Conservation (phyloP, 306 rosid genomes). For the Arachis stenosperma region DNA sequence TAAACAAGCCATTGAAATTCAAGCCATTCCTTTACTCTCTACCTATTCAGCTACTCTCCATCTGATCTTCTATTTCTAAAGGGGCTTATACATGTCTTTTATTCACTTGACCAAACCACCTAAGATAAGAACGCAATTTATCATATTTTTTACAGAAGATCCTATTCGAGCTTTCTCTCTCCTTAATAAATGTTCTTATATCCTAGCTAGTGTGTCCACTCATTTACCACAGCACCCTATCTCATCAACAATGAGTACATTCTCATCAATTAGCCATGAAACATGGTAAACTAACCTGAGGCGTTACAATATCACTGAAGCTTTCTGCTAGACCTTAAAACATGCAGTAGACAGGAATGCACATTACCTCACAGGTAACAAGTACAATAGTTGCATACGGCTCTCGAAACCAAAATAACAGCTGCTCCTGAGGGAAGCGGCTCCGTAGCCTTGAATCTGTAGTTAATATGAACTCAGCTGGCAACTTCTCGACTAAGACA, state of each 20-base stretch:
- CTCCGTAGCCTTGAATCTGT: slow-evolving; percentile 96
- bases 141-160: background rate
- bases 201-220: background rate
- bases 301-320: slow-evolving; percentile 14
- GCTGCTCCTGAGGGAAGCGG: slow-evolving; percentile 92
- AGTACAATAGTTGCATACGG: slow-evolving; percentile 91
- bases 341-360: slow-evolving; percentile 23
- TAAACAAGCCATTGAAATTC: background rate
- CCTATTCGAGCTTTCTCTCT: background rate
- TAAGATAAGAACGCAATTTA: background rate
- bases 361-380: slow-evolving; percentile 90
- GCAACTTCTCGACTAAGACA: slow-evolving; percentile 65
- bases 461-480: slow-evolving; percentile 88
- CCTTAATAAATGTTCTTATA: background rate
- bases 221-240: background rate
- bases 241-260: background rate
- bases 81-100: background rate
- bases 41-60: background rate
- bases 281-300: slow-evolving; percentile 16
- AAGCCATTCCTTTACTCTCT: background rate
- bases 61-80: background rate
- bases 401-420: slow-evolving; percentile 91
- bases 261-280: slow-evolving; percentile 29
- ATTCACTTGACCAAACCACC: background rate
- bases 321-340: slow-evolving; percentile 12